Conservation (phyloP, 371 early-diverging fungal species). For the Coemansia sp. region DNA sequence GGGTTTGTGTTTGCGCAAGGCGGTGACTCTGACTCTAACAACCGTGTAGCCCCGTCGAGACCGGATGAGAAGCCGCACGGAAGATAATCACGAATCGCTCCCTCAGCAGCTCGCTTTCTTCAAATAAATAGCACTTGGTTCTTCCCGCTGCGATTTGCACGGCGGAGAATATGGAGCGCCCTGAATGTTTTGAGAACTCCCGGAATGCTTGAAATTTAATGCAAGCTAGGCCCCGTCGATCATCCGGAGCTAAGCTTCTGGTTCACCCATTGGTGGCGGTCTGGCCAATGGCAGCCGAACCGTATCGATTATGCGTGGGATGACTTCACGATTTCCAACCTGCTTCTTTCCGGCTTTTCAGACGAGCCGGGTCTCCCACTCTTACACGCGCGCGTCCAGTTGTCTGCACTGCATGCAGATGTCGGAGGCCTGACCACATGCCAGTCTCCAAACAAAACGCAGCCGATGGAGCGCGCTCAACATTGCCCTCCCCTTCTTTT, state of each 20-base stretch:
- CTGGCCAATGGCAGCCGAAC: not conserved
- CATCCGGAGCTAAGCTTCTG: not conserved
- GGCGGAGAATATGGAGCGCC: not conserved
- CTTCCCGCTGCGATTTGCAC: not conserved
- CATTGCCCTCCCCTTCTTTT: not conserved
- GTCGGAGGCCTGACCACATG: not conserved
- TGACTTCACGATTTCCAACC: conserved; percentile 12
- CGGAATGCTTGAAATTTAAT: conserved; percentile 1
- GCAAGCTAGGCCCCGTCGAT: not conserved
- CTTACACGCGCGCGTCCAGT: not conserved
- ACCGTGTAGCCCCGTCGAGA: not conserved
- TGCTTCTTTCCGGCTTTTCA: not conserved
- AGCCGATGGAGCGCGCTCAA: not conserved
- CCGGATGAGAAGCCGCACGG: not conserved
- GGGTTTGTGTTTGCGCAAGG: not conserved
- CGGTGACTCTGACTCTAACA: not conserved
- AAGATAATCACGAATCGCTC: not conserved
- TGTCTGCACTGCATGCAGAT: not conserved
- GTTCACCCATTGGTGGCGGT: not conserved
- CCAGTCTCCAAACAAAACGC: not conserved
- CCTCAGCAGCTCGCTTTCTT: not conserved
- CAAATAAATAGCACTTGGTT: conserved; percentile 4
- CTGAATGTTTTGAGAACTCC: not conserved
- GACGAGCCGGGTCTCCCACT: not conserved
- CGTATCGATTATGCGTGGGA: not conserved